These are phyloP conservation scores for Sarcocystis neurona DNA, from an alignment of 169 alveolate species.

Conservation along the genomic window DNA sequence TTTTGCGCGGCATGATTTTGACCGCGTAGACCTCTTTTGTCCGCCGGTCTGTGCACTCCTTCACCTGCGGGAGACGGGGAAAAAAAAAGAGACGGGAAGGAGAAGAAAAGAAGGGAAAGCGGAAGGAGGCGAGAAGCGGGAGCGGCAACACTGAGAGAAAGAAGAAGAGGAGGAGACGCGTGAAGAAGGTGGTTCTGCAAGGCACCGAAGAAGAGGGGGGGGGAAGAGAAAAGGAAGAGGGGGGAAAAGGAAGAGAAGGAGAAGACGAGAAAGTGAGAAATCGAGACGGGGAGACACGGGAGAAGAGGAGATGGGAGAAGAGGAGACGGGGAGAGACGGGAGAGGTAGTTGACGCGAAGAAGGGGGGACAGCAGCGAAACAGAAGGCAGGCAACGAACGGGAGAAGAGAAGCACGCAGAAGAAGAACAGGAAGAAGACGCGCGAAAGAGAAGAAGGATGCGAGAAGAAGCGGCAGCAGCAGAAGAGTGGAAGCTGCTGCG, in stretches of 20 bases:
- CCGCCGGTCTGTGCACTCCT: constrained; percentile 61
- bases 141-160: background rate
- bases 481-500: too few species aligned
- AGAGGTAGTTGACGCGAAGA: background rate
- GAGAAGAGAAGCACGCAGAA: background rate
- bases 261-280: background rate
- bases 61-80: constrained; percentile 52
- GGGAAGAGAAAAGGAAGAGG: background rate
- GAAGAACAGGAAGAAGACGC: constrained; percentile 17
- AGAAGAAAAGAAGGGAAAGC: background rate
- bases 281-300: background rate
- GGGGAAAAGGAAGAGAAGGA: background rate
- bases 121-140: background rate
- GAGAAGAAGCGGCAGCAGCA: too few species aligned
- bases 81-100: constrained; percentile 1
- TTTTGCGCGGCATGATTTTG: constrained; percentile 74
- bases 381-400: background rate
- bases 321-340: background rate
- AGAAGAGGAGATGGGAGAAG: background rate
- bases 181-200: too few species aligned
- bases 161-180: background rate
- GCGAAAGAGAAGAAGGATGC: too few species aligned
- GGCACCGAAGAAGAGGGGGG: background rate
- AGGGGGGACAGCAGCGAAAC: background rate
- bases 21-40: constrained; percentile 73